Conservation (phyloP, 1,284 basidiomycete species). For the Pseudozyma sp. region DNA sequence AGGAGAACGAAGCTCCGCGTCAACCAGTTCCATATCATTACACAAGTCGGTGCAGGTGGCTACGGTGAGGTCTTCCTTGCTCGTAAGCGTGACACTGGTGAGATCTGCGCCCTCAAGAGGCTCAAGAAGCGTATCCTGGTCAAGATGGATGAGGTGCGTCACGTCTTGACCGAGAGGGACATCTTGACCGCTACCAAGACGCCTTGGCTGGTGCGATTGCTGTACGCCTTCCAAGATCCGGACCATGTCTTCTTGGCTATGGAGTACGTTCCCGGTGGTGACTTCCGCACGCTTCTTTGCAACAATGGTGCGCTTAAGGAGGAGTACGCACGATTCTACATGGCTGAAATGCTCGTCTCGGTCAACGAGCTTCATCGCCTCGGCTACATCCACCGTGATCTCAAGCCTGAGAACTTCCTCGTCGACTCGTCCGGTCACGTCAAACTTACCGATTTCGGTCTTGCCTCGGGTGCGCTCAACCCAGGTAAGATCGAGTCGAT, state of each 20-base stretch:
- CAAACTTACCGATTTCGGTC: conserved; percentile 97
- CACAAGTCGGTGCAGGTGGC: conserved; percentile 68
- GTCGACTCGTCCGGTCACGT: conserved; percentile 96
- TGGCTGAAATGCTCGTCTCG: conserved; percentile 68
- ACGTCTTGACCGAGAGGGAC: conserved; percentile 68
- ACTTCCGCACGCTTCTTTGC: conserved; percentile 68
- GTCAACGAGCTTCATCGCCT: conserved; percentile 67
- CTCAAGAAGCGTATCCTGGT: conserved; percentile 67
- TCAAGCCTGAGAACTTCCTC: conserved; percentile 99
- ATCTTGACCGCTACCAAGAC: conserved; percentile 67
- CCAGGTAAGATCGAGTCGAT: conserved; percentile 94
- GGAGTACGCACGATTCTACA: conserved; percentile 68
- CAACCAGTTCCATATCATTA: conserved; percentile 68
- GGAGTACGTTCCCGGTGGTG: conserved; percentile 73
- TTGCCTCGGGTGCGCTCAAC: conserved; percentile 95
- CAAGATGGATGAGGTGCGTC: conserved; percentile 69
- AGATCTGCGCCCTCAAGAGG: conserved; percentile 68
- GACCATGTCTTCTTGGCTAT: conserved; percentile 68
- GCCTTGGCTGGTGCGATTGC: conserved; percentile 66
- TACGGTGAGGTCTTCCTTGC: conserved; percentile 69
- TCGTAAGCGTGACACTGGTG: conserved; percentile 66
- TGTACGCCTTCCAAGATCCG: conserved; percentile 68
- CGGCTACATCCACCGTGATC: conserved; percentile 80
- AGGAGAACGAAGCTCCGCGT: conserved; percentile 65
- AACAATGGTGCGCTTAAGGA: conserved; percentile 71